phyloP scores from a whole-genome alignment of 2,329 filamentous ascomycete species.

The Colletotrichum sp. region DNA sequence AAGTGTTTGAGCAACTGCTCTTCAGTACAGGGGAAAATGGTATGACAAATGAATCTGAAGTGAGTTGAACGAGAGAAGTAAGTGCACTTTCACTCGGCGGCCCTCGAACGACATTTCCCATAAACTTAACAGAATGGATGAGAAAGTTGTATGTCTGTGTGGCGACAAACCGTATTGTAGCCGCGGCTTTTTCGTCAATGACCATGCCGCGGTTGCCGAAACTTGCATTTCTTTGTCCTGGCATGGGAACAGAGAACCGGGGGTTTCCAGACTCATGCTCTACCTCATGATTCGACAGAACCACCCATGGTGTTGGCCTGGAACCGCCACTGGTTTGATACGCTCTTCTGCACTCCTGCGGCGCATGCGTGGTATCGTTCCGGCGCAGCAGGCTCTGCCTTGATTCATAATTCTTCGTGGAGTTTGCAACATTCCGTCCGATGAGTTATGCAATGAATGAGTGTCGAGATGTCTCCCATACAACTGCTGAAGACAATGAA shows the following conservation, averaged over 20 bases:
- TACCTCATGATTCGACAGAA: not conserved
- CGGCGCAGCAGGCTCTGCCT: not conserved
- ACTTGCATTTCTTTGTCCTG: not conserved
- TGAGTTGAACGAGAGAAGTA: not conserved
- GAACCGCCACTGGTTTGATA: not conserved
- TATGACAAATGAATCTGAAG: not conserved
- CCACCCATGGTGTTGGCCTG: not conserved
- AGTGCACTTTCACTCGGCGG: not conserved
- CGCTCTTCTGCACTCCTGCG: not conserved
- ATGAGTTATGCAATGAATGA: not conserved
- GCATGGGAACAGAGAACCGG: not conserved
- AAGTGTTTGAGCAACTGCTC: not conserved
- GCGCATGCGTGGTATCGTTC: not conserved
- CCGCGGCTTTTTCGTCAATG: not conserved
- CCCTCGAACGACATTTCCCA: not conserved
- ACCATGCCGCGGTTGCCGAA: not conserved
- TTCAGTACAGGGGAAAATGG: not conserved
- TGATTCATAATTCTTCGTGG: not conserved
- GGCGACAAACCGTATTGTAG: not conserved
- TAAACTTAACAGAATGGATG: not conserved
- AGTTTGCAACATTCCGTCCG: not conserved
- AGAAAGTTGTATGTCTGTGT: not conserved
- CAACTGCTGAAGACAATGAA: not conserved
- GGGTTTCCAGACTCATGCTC: not conserved
- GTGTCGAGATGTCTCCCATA: not conserved